A percentile compares a stretch with the other conserved stretches of the same genome.
Evolutionary conservation across 768 basidiomycete species (phyloP).

Genomic region (Boletus vinaceobasis): DNA sequence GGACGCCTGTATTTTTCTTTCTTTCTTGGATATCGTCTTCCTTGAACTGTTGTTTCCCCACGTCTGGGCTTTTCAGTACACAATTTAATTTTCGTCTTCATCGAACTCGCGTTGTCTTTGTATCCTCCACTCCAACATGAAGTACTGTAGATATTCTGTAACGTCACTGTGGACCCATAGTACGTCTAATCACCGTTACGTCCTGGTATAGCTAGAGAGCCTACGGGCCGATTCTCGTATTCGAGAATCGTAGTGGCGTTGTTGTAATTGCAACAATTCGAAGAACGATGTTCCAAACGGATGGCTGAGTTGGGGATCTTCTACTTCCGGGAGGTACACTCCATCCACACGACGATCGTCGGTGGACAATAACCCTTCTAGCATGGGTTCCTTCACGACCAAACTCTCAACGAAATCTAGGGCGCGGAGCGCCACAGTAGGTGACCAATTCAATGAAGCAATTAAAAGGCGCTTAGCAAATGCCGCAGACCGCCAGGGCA

Average conservation of each 20-base stretch:
- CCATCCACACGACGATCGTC: slow-evolving; percentile 86
- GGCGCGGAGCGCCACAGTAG: slow-evolving; percentile 57
- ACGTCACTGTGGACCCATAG: slow-evolving; percentile 26
- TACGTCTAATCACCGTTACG: slow-evolving; percentile 31
- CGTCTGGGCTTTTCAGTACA: slow-evolving; percentile 10
- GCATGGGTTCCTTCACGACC: slow-evolving; percentile 70
- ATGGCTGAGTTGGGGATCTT: slow-evolving; percentile 83
- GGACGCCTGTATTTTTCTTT: slow-evolving; percentile 22
- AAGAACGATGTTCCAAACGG: slow-evolving; percentile 84
- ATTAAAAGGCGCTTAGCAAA: slow-evolving; percentile 91
- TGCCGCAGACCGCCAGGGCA: slow-evolving; percentile 79
- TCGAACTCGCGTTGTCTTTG: slow-evolving; percentile 17
- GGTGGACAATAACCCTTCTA: slow-evolving; percentile 81
- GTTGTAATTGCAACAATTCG: slow-evolving; percentile 69
- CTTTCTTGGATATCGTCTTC: slow-evolving; percentile 30
- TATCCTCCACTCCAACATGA: slow-evolving; percentile 18
- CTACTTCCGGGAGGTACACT: slow-evolving; percentile 77
- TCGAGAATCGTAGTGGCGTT: slow-evolving; percentile 59
- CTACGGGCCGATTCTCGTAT: slow-evolving; percentile 66
- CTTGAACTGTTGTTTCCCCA: slow-evolving; percentile 18
- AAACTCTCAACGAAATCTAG: slow-evolving; percentile 72
- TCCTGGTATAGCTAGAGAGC: slow-evolving; percentile 45
- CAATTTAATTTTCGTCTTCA: slow-evolving; percentile 19
- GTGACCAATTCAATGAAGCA: slow-evolving; percentile 79
- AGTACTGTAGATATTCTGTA: slow-evolving; percentile 35